A percentile compares a stretch with the other conserved stretches of the same genome.
Evolutionary conservation across 345 rosid species (phyloP).

Genomic region (Hibiscus tridactylites): DNA sequence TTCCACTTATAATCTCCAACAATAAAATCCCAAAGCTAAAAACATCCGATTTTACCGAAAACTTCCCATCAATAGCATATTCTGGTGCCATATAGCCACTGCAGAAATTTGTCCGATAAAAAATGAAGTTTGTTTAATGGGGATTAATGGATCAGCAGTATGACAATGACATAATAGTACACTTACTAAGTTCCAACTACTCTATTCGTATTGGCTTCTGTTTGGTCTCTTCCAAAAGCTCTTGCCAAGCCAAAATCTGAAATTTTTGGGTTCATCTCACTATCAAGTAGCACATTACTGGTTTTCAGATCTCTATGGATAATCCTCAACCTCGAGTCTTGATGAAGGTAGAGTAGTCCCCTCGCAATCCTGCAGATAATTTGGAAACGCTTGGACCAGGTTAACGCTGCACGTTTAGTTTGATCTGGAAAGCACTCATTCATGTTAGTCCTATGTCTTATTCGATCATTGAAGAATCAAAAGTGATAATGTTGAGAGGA

Average conservation of each 20-base stretch:
- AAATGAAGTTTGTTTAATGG: background rate
- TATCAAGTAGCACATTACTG: slow-evolving; percentile 13
- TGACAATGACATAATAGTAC: background rate
- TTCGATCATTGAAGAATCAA: no score
- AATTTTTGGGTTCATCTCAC: slow-evolving; percentile 8
- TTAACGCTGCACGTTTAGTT: background rate
- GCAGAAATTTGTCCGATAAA: background rate
- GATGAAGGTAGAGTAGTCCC: slow-evolving; percentile 13
- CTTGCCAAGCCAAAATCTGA: slow-evolving; percentile 15
- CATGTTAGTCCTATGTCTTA: background rate
- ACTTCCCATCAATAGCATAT: slow-evolving; percentile 6
- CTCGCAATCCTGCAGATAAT: slow-evolving; percentile 9
- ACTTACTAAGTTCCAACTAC: slow-evolving; percentile 16
- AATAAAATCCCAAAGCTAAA: slow-evolving; percentile 6
- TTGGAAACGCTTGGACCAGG: slow-evolving; percentile 4
- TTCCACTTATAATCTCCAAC: slow-evolving; percentile 12
- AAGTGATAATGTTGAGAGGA: background rate
- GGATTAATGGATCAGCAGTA: background rate
- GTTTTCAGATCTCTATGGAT: slow-evolving; percentile 16
- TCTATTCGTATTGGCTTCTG: slow-evolving; percentile 10
- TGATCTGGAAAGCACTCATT: background rate
- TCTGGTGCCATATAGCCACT: slow-evolving; percentile 15
- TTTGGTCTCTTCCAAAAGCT: slow-evolving; percentile 13
- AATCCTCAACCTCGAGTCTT: slow-evolving; percentile 10
- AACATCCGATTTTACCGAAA: background rate